Percentiles rank a stretch among this genome's conserved stretches.
Conservation (phyloP, 345 rosid species). For the Nasturtium officinale region DNA sequence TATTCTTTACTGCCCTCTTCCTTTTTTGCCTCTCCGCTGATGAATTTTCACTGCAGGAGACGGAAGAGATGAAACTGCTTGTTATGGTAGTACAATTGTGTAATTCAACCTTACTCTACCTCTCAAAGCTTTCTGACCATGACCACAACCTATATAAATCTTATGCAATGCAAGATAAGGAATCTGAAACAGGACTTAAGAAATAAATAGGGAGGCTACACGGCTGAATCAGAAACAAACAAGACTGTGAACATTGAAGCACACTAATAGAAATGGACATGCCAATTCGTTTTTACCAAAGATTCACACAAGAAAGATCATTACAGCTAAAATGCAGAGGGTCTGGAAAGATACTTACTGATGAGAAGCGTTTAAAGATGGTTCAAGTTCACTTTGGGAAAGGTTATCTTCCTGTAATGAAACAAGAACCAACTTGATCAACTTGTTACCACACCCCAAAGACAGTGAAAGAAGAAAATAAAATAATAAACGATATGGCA, state of each 20-base stretch:
- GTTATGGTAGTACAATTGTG: neutral
- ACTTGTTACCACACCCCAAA: neutral
- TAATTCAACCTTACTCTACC: neutral
- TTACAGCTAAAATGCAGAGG: neutral
- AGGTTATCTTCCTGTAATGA: conserved; percentile 22
- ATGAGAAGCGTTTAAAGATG: conserved; percentile 8
- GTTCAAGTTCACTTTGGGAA: conserved; percentile 10
- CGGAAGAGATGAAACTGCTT: neutral
- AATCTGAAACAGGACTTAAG: neutral
- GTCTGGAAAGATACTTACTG: conserved; percentile 24
- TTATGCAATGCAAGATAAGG: neutral
- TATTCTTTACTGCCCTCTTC: neutral
- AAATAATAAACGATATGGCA: neutral
- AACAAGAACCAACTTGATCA: conserved; percentile 14
- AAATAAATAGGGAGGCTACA: neutral
- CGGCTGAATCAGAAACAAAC: conserved; percentile 1
- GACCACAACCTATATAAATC: neutral
- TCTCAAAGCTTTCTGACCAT: neutral
- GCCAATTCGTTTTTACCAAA: neutral
- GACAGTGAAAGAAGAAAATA: neutral
- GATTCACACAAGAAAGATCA: conserved; percentile 13
- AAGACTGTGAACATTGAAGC: neutral
- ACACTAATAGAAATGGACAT: conserved; percentile 11
- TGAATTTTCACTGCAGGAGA: conserved; percentile 24
- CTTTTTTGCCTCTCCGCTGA: conserved; percentile 9